Evolutionary conservation across 106 monocot species (phyloP).

Genomic region (Dioscorea zingiberensis): DNA sequence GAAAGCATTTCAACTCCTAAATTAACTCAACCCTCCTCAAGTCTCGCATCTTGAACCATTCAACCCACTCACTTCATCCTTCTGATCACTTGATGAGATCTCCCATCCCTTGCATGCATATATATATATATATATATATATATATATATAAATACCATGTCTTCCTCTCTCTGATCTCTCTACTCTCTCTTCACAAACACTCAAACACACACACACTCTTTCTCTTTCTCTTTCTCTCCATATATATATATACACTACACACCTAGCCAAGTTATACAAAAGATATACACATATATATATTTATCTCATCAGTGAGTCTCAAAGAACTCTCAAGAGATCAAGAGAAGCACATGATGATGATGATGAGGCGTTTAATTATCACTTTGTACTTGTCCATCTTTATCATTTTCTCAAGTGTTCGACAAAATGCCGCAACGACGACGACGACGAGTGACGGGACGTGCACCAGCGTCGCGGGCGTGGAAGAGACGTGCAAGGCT

Average conservation of each 20-base stretch:
- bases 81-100: neutral
- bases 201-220: too few species aligned
- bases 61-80: neutral
- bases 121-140: conserved; percentile 2
- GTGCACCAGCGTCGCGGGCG: neutral
- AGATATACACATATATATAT: too few species aligned
- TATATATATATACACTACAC: too few species aligned
- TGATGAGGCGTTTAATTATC: neutral
- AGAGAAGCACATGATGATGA: too few species aligned
- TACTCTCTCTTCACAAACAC: too few species aligned
- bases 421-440: neutral
- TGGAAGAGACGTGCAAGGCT: conserved; percentile 8
- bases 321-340: too few species aligned
- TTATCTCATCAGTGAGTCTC: too few species aligned
- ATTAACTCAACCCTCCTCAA: neutral
- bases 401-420: neutral
- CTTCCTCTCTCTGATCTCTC: neutral
- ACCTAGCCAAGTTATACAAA: too few species aligned
- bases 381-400: neutral
- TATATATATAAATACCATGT: neutral
- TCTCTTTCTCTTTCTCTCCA: too few species aligned
- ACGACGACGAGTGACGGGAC: neutral
- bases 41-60: neutral
- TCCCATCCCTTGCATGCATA: neutral
- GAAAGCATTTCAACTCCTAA: neutral